These are phyloP conservation scores for Aspergillus nanangensis DNA, from an alignment of 495 filamentous ascomycete species.

Conservation along the genomic window DNA sequence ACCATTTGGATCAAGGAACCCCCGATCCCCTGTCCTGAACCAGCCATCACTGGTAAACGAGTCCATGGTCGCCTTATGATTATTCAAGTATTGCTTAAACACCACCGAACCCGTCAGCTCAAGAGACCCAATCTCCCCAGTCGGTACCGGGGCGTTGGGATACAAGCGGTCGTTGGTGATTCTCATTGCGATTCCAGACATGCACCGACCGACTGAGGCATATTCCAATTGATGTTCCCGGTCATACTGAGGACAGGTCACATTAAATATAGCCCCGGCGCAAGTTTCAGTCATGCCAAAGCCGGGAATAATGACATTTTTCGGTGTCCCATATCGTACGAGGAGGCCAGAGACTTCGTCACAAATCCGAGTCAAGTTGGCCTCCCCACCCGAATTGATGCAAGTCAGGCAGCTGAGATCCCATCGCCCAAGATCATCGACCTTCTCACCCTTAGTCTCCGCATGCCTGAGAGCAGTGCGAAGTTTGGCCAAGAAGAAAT, in stretches of 20 bases:
- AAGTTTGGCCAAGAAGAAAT: constrained; percentile 44
- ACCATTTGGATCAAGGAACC: constrained; percentile 51
- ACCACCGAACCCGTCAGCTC: constrained; percentile 52
- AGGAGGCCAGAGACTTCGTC: constrained; percentile 23
- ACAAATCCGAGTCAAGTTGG: constrained; percentile 29
- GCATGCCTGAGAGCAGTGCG: constrained; percentile 1
- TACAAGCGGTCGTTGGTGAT: constrained; percentile 12
- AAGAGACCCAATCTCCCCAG: constrained; percentile 17
- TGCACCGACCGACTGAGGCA: constrained; percentile 34
- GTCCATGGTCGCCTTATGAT: constrained; percentile 55
- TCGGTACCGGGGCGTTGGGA: background rate
- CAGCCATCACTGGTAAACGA: constrained; percentile 69
- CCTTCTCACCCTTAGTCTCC: no score
- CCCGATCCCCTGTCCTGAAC: constrained; percentile 81
- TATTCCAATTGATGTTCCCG: constrained; percentile 16
- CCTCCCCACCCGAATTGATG: constrained; percentile 36
- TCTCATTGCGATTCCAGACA: constrained; percentile 38
- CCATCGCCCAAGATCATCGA: background rate
- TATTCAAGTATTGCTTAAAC: constrained; percentile 74
- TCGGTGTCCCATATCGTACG: constrained; percentile 23
- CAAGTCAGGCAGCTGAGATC: constrained; percentile 23
- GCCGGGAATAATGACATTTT: constrained; percentile 36
- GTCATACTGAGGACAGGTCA: constrained; percentile 32
- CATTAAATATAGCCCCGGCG: constrained; percentile 40
- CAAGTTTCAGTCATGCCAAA: constrained; percentile 61